Evolutionary conservation across 2,329 filamentous ascomycete genomes (phyloP).

Genomic region (Hypoxylon sp.): DNA sequence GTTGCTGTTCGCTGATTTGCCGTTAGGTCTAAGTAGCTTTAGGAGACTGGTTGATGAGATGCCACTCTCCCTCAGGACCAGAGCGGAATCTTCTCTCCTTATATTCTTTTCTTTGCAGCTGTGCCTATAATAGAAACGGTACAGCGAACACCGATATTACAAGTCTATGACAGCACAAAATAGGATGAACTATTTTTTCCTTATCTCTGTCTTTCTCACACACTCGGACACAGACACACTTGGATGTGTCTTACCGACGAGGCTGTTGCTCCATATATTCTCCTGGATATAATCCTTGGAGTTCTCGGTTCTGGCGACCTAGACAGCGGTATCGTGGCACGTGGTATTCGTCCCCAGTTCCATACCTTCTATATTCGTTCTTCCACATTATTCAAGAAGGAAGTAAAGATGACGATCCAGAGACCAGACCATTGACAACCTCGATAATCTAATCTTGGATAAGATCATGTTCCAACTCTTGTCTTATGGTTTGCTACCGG

Average conservation of each 20-base stretch:
- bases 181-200: constrained; percentile 15
- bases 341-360: constrained; percentile 9
- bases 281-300: constrained; percentile 11
- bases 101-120: constrained; percentile 22
- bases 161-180: constrained; percentile 19
- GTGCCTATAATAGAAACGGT: not conserved
- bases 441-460: not conserved
- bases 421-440: constrained; percentile 6
- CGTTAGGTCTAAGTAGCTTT: not conserved
- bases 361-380: not conserved
- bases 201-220: constrained; percentile 8
- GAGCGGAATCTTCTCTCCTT: constrained; percentile 20
- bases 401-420: constrained; percentile 10
- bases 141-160: constrained; percentile 3
- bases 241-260: constrained; percentile 29
- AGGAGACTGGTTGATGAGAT: constrained; percentile 10
- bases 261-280: constrained; percentile 22
- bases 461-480: constrained; percentile 10
- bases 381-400: constrained; percentile 36
- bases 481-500: constrained; percentile 37
- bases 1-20: not conserved
- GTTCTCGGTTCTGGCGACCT: constrained; percentile 10
- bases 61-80: constrained; percentile 1
- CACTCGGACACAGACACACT: not conserved
- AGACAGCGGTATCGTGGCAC: constrained; percentile 10